phyloP scores from a whole-genome alignment of 768 basidiomycete genomes.

The Panellus pusillus region DNA sequence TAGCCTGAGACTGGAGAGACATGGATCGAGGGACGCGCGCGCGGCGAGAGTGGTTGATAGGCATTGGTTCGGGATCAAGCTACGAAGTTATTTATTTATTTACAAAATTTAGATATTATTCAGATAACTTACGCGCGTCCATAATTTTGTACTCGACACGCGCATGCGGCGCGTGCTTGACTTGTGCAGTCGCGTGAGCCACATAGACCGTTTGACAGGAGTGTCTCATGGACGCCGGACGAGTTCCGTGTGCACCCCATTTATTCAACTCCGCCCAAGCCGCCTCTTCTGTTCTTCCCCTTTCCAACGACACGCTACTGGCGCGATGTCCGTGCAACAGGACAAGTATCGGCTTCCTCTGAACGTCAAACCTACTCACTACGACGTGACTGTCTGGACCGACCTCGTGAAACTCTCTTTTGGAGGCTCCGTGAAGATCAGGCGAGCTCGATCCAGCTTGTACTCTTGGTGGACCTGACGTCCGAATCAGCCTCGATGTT shows the following conservation, averaged over 20 bases:
- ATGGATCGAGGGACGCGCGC: not conserved
- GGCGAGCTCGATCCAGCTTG: conserved; percentile 39
- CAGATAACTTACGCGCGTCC: too few relatives aligned
- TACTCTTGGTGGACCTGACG: not conserved
- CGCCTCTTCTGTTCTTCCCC: conserved; percentile 2
- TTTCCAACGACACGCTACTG: not conserved
- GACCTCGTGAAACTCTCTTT: conserved; percentile 80
- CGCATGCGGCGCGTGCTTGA: conserved; percentile 10
- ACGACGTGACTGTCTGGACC: conserved; percentile 76
- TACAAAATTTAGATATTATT: too few relatives aligned
- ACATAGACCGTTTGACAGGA: not conserved
- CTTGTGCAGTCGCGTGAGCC: conserved; percentile 6
- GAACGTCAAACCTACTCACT: conserved; percentile 70
- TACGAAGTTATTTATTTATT: too few relatives aligned
- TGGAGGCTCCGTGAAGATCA: conserved; percentile 72
- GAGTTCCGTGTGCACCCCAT: not conserved
- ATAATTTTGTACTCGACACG: too few relatives aligned
- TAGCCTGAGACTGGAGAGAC: not conserved
- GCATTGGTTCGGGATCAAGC: conserved; percentile 8
- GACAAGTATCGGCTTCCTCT: conserved; percentile 63
- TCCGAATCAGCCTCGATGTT: conserved; percentile 56
- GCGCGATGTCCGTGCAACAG: conserved; percentile 18
- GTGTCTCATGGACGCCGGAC: not conserved
- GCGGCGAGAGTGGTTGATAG: conserved; percentile 10
- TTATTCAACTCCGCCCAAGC: not conserved